These are phyloP conservation scores for Xerocomus brunneocitrinus DNA, from an alignment of 768 basidiomycete species.

Conservation along the genomic window DNA sequence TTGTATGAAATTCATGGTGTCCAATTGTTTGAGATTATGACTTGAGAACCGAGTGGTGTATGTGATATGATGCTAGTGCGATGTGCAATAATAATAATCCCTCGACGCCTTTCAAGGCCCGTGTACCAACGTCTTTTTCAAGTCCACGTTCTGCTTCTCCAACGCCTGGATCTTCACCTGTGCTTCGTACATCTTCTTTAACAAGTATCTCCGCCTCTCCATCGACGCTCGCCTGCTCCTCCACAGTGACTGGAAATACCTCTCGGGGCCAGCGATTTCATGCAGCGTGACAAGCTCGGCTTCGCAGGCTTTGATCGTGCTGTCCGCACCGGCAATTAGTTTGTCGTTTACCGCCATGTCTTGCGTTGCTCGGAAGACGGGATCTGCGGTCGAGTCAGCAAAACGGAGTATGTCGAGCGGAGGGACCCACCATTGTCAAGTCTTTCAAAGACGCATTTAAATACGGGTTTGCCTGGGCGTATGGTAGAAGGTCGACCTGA, in stretches of 20 bases:
- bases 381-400: constrained; percentile 42
- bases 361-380: constrained; percentile 74
- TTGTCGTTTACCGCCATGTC: constrained; percentile 79
- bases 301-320: constrained; percentile 66
- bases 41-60: background rate
- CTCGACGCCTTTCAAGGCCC: constrained; percentile 21
- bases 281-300: constrained; percentile 66
- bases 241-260: constrained; percentile 39
- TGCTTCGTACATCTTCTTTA: constrained; percentile 69
- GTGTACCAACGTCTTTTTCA: constrained; percentile 56
- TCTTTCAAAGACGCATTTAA: constrained; percentile 77
- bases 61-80: background rate
- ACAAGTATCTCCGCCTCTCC: constrained; percentile 60
- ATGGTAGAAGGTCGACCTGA: constrained; percentile 80
- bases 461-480: constrained; percentile 87
- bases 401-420: background rate
- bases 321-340: constrained; percentile 53
- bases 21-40: background rate
- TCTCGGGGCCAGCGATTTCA: constrained; percentile 52
- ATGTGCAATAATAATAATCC: background rate
- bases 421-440: constrained; percentile 63
- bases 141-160: constrained; percentile 64
- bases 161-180: constrained; percentile 63
- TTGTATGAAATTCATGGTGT: background rate
- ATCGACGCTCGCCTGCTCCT: constrained; percentile 46